Base-by-base conservation (phyloP, 1,284 basidiomycete genomes). In the Grifola frondosa region DNA sequence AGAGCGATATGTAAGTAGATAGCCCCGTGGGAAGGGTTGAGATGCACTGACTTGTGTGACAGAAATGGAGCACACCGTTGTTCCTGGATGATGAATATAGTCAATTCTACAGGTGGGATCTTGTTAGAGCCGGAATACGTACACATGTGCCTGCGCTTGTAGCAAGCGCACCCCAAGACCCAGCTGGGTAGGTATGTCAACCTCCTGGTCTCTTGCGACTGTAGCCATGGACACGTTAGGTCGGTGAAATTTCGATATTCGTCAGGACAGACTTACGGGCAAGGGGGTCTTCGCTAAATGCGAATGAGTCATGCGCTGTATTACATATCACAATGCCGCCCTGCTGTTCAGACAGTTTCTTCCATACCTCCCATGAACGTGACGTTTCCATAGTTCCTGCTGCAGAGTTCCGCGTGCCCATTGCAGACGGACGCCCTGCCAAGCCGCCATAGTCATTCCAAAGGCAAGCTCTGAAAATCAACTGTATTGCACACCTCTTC, bases 261-360 rank as follows among this genome's bases (percentile, higher is more conserved):
- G 17, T 10, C 19, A 21, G 19, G 29, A 3, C 16, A 8, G 17
- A 68, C 74, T 31, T 47, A 77, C 77, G 63, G 8, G 63, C 65
- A n/a, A 80, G 49, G 13, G 74, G 70, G 52, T 80, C 70, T 0
- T 53, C 47, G 54, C 71, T 75, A 52, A 80, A 78, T 3, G 78
- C 80, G 54, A 80, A 88, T 7, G 79, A 82, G 63, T 90, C 77
- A 62, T 90, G 86, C 5, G 85, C 75, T 64, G 23, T n/a, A 17
- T 24, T n/a, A 19, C 22, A 41, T 23, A 38, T 19, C 34, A 48
- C 32, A 44, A n/a, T n/a, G 37, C 37, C 24, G 25, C 42, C 5
- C 5, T 24, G 7, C n/a, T 23, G 10, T 21, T 6, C 13, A 26
- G 19, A 12, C 26, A 21, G 22, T 33, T 20, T 37, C 38, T 35